These are phyloP conservation scores for Fusarium cyanostomum DNA, from an alignment of 2,329 filamentous ascomycete genomes.

Conservation along the genomic window DNA sequence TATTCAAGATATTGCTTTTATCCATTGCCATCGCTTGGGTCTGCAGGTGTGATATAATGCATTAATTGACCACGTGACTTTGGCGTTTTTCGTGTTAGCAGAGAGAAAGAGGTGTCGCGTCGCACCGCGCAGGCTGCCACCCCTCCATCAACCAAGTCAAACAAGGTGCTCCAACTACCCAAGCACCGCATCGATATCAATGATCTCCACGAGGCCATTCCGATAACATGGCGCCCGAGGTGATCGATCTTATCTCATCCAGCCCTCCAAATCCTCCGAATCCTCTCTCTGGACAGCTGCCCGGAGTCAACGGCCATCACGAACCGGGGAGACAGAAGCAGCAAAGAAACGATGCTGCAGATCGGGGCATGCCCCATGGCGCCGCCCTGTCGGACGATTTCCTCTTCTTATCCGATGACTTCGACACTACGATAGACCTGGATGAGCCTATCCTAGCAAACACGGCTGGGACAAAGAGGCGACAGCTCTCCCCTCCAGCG, in stretches of 20 bases:
- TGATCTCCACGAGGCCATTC: neutral
- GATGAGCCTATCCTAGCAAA: constrained; percentile 42
- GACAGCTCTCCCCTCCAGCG: constrained; percentile 37
- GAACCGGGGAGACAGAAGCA: neutral
- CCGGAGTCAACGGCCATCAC: neutral
- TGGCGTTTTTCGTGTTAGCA: constrained; percentile 40
- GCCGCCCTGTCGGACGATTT: constrained; percentile 9
- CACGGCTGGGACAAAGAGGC: constrained; percentile 43
- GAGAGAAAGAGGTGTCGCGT: constrained; percentile 23
- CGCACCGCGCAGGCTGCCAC: constrained; percentile 21
- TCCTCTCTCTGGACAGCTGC: constrained; percentile 7
- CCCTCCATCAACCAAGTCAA: constrained; percentile 10
- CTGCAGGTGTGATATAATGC: neutral
- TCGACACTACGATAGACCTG: constrained; percentile 53
- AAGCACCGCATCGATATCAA: neutral
- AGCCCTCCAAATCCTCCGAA: constrained; percentile 41
- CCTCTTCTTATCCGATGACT: constrained; percentile 48
- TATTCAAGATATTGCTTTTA: neutral
- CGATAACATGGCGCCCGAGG: constrained; percentile 44
- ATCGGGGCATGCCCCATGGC: neutral
- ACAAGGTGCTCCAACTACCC: neutral
- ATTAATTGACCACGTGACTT: constrained; percentile 32
- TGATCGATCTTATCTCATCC: constrained; percentile 52
- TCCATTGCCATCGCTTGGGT: neutral
- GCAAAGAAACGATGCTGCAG: neutral